Conservation (phyloP, 495 filamentous ascomycete genomes). For the Thermochaetoides thermophila region DNA sequence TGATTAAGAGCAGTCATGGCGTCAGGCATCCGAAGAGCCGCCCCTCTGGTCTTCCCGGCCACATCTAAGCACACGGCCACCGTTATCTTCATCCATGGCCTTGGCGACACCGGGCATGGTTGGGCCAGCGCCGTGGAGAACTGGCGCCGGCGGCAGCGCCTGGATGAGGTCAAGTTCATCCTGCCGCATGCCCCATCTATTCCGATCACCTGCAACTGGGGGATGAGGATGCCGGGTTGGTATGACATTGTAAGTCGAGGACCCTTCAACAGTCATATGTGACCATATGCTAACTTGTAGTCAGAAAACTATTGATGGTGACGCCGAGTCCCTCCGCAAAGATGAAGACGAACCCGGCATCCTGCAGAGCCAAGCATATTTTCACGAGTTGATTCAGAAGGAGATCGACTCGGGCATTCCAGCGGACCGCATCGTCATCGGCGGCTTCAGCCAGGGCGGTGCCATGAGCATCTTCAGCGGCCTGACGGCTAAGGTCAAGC, state of each 20-base stretch:
- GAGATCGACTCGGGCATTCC: slow-evolving; percentile 75
- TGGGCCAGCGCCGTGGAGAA: slow-evolving; percentile 76
- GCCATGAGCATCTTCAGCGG: slow-evolving; percentile 46
- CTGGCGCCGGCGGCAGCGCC: slow-evolving; percentile 69
- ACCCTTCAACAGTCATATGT: not conserved
- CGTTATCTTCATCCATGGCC: slow-evolving; percentile 83
- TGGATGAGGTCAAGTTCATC: slow-evolving; percentile 82
- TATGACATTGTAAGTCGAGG: slow-evolving; percentile 64
- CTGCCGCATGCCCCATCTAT: slow-evolving; percentile 88
- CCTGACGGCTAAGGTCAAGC: slow-evolving; percentile 54
- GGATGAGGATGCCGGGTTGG: slow-evolving; percentile 83
- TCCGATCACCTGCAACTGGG: slow-evolving; percentile 72
- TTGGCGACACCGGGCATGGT: slow-evolving; percentile 55
- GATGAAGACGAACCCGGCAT: slow-evolving; percentile 72
- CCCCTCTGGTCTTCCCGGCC: slow-evolving; percentile 63
- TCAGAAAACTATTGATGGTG: slow-evolving; percentile 19
- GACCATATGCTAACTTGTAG: not conserved
- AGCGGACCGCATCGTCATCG: slow-evolving; percentile 68
- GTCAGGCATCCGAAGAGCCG: slow-evolving; percentile 11
- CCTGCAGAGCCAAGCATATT: slow-evolving; percentile 51
- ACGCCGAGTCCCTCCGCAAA: slow-evolving; percentile 30
- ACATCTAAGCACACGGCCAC: slow-evolving; percentile 83
- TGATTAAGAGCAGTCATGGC: slow-evolving; percentile 23
- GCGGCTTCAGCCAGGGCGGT: slow-evolving; percentile 45
- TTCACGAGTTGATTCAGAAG: slow-evolving; percentile 67